Evolutionary conservation across 78 protist species (phyloP), one percentile per base, ranked within the genome.

Genomic region (Tieghemostelium lacteum): DNA sequence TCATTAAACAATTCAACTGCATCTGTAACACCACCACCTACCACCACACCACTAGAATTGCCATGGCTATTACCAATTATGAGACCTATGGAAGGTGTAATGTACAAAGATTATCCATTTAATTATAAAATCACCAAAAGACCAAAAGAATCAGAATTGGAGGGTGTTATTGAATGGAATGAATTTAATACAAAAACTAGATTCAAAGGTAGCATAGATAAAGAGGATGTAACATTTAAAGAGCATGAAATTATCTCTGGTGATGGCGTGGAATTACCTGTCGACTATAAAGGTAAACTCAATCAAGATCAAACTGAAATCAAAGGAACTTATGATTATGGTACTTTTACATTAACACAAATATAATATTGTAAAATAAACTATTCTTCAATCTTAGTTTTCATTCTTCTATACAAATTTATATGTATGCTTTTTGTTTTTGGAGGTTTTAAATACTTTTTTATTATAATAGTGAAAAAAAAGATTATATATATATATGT

Each of bases 231-330:
- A 4, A 36, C 64, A 29, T 45, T 83, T 36, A 40, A 54, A 55
- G 91, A 83, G 31, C 40, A 71, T 33, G 91, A 83, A 60, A 64
- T 83, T 12, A 26, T 83, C 10, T 16, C 61, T 40, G 91, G 91
- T 70, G 73, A 70, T 40, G 77, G 72, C 33, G 78, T 83, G 4
- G 91, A 66, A n/a, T 31, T 83, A 33, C 91, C 91, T 19, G 64
- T 66, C 8, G 31, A 39, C 8, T 83, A 83, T 28, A 69, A 49
- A 22, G 91, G 91, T 14, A 45, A 40, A 10, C 39, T 83, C 2
- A n/a, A n/a, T n/a, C n/a, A n/a, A n/a, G n/a, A n/a, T n/a, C n/a
- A n/a, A n/a, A 57, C 63, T 24, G 34, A 20, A 12, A 57, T 57
- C 7, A 24, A 4, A 57, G 17, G 17, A 3, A 57, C n/a, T 16